These are phyloP conservation scores for Cystofilobasidium bisporidii DNA, from an alignment of 768 basidiomycete genomes.

Conservation along the genomic window DNA sequence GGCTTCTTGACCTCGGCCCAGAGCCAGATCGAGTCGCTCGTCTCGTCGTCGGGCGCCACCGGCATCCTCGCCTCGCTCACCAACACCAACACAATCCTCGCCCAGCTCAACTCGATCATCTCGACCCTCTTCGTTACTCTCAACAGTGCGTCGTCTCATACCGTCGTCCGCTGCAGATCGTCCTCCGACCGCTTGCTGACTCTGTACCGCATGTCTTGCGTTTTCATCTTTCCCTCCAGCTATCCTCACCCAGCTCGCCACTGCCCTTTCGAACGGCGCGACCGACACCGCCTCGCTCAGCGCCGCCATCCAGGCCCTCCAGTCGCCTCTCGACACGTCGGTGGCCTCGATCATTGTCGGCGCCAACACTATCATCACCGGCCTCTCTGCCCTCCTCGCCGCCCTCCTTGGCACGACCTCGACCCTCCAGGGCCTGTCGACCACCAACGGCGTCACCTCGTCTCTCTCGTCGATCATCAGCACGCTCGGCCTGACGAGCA, in stretches of 20 bases:
- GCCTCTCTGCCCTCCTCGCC: neutral
- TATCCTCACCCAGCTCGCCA: neutral
- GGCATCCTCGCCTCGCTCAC: neutral
- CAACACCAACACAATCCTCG: neutral
- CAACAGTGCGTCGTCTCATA: neutral
- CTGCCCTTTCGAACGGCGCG: neutral
- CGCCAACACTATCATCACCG: neutral
- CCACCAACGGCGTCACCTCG: neutral
- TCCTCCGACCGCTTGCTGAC: too few relatives aligned
- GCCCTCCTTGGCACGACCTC: neutral
- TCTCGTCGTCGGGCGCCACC: neutral
- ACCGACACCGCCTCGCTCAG: neutral
- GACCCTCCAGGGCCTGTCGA: neutral
- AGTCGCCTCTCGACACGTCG: neutral
- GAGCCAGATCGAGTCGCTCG: neutral
- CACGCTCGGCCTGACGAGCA: neutral
- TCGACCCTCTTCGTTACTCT: neutral
- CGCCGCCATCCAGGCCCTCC: neutral
- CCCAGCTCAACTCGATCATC: neutral
- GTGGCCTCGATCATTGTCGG: neutral
- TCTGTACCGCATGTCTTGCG: too few relatives aligned
- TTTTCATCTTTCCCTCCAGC: neutral
- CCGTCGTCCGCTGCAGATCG: too few relatives aligned
- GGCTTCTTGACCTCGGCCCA: neutral
- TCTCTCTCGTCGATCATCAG: neutral